Conservation (phyloP, 305 asterid species). For the Rubia tinctorum region DNA sequence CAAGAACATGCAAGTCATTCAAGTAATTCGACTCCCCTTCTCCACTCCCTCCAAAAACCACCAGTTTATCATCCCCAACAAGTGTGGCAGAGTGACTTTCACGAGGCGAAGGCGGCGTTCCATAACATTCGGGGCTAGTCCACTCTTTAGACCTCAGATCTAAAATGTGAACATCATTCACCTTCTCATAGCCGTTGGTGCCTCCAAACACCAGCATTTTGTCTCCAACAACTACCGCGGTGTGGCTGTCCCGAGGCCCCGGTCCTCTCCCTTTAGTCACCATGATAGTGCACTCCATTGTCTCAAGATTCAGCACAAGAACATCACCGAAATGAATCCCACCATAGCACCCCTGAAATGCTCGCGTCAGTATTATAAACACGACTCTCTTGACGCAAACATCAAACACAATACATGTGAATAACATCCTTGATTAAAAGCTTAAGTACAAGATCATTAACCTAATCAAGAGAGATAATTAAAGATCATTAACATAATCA, state of each 20-base stretch:
- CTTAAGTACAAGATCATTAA: not conserved
- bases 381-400: not conserved
- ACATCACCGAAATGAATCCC: conserved; percentile 95
- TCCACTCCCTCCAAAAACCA: conserved; percentile 92
- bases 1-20: conserved; percentile 74
- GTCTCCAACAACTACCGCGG: conserved; percentile 60
- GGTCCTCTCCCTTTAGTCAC: conserved; percentile 78
- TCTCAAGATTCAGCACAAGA: conserved; percentile 60
- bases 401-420: not conserved
- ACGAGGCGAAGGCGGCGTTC: conserved; percentile 71
- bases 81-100: conserved; percentile 86
- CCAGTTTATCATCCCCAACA: conserved; percentile 47
- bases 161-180: conserved; percentile 69
- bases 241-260: conserved; percentile 94
- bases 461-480: not conserved
- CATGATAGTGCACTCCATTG: conserved; percentile 69
- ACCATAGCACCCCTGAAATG: conserved; percentile 79
- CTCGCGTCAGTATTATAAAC: not conserved
- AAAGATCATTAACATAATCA: not conserved
- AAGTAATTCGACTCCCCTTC: conserved; percentile 82
- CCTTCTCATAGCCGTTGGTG: conserved; percentile 79
- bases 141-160: conserved; percentile 70
- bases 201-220: conserved; percentile 88
- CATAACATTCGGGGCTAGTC: conserved; percentile 67
- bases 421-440: not conserved